phyloP scores from a whole-genome alignment of 192 early-diverging fungal genomes.

The Umbelopsis vinacea region DNA sequence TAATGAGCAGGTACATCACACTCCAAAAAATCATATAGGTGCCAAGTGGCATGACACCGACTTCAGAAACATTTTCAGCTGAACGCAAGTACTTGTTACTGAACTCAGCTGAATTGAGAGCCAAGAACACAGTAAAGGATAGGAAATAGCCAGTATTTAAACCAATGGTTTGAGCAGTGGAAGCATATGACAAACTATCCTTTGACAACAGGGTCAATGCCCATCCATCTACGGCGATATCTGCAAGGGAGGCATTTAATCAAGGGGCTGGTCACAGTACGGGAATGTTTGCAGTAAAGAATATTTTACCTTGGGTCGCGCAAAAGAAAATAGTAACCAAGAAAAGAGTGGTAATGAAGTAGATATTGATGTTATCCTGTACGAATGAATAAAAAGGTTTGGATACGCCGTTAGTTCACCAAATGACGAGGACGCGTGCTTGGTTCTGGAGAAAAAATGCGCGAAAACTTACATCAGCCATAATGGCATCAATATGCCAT shows the following conservation, averaged over 20 bases:
- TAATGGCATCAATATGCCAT: constrained; percentile 70
- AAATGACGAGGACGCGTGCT: too few relatives aligned
- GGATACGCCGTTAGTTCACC: not conserved
- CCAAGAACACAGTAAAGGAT: constrained; percentile 96
- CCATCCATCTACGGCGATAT: constrained; percentile 85
- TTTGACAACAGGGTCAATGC: constrained; percentile 90
- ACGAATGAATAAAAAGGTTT: not conserved
- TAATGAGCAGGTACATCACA: constrained; percentile 85
- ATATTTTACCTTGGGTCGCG: constrained; percentile 83
- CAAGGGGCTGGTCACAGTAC: not conserved
- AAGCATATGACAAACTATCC: constrained; percentile 91
- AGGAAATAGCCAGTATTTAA: constrained; percentile 95
- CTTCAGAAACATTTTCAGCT: constrained; percentile 64
- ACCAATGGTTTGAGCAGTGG: constrained; percentile 95
- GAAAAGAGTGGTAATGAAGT: constrained; percentile 76
- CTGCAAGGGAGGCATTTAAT: constrained; percentile 26
- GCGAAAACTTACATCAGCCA: constrained; percentile 34
- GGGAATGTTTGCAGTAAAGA: constrained; percentile 22
- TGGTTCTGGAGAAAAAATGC: not conserved
- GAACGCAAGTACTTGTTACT: constrained; percentile 90
- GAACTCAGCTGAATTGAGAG: constrained; percentile 93
- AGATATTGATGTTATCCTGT: constrained; percentile 64
- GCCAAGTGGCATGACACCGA: constrained; percentile 80
- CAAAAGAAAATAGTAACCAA: constrained; percentile 89
- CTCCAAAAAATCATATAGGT: constrained; percentile 94